These are phyloP conservation scores for Phlegmacium glaucopus DNA, from an alignment of 768 basidiomycete species.

Conservation along the genomic window DNA sequence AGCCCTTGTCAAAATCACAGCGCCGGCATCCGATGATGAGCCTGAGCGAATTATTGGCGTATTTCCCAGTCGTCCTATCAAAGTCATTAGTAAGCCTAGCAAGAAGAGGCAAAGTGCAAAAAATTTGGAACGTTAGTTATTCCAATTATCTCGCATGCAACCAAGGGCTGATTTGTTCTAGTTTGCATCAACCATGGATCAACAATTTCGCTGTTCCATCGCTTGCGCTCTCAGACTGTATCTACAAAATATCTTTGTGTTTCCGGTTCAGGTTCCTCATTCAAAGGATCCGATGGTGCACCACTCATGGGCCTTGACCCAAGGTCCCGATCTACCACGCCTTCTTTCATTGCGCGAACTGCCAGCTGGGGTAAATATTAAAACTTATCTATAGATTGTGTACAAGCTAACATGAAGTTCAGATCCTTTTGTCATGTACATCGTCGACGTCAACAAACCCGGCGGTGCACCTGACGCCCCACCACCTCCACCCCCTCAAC, in stretches of 20 bases:
- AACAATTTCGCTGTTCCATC: constrained; percentile 92
- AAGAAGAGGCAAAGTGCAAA: constrained; percentile 95
- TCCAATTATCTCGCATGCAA: constrained; percentile 8
- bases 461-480: constrained; percentile 73
- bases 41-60: constrained; percentile 81
- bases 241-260: constrained; percentile 96
- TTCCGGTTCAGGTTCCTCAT: constrained; percentile 87
- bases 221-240: constrained; percentile 92
- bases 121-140: constrained; percentile 80
- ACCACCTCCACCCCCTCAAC: constrained; percentile 77
- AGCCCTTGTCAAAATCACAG: constrained; percentile 86
- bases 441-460: constrained; percentile 89
- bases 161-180: constrained; percentile 27
- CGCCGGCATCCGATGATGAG: constrained; percentile 75
- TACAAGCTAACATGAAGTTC: constrained; percentile 8
- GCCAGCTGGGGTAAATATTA: constrained; percentile 76
- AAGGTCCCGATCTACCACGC: constrained; percentile 66
- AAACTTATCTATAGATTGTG: constrained; percentile 2
- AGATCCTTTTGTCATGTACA: constrained; percentile 97
- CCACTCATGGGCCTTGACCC: constrained; percentile 79
- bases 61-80: constrained; percentile 94
- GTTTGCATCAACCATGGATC: constrained; percentile 96
- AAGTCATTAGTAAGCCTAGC: constrained; percentile 97
- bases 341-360: constrained; percentile 86
- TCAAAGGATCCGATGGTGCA: constrained; percentile 91